These are phyloP conservation scores for Didymosphaeria variabile DNA, from an alignment of 2,329 filamentous ascomycete species.

Conservation along the genomic window DNA sequence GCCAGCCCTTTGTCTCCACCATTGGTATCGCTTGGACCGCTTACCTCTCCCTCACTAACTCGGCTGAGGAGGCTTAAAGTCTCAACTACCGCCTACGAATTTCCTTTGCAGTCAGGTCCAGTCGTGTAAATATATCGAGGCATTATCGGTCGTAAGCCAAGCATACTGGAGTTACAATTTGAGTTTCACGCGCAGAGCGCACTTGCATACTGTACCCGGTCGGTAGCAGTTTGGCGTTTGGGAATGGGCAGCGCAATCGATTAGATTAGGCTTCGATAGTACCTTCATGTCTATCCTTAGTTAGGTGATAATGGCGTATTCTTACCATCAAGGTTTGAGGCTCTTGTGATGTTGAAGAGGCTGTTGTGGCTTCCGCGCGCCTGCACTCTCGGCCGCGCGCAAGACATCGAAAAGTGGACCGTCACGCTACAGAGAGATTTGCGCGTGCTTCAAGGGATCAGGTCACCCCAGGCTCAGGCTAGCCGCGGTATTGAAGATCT, in stretches of 20 bases:
- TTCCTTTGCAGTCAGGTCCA: conserved; percentile 20
- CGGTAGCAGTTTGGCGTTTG: conserved; percentile 25
- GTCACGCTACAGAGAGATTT: neutral
- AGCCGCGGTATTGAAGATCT: neutral
- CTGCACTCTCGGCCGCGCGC: conserved; percentile 10
- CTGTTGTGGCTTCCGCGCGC: neutral
- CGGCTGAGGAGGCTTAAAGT: conserved; percentile 72
- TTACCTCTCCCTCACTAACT: conserved; percentile 91
- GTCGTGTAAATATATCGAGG: conserved; percentile 26
- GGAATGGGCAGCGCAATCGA: conserved; percentile 30
- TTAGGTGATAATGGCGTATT: conserved; percentile 23
- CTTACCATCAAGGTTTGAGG: neutral
- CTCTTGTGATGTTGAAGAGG: conserved; percentile 1
- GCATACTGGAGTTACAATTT: conserved; percentile 26
- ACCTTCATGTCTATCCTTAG: conserved; percentile 14
- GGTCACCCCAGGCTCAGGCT: neutral
- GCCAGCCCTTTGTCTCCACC: conserved; percentile 91
- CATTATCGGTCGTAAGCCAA: conserved; percentile 23
- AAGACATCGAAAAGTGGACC: conserved; percentile 11
- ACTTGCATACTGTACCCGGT: conserved; percentile 29
- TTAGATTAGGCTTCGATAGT: conserved; percentile 18
- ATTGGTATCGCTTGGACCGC: conserved; percentile 98
- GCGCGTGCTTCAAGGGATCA: neutral
- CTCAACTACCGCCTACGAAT: conserved; percentile 17
- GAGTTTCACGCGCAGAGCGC: conserved; percentile 29